These are phyloP conservation scores for Lepidium campestre DNA, from an alignment of 441 rosid species.

Conservation along the genomic window DNA sequence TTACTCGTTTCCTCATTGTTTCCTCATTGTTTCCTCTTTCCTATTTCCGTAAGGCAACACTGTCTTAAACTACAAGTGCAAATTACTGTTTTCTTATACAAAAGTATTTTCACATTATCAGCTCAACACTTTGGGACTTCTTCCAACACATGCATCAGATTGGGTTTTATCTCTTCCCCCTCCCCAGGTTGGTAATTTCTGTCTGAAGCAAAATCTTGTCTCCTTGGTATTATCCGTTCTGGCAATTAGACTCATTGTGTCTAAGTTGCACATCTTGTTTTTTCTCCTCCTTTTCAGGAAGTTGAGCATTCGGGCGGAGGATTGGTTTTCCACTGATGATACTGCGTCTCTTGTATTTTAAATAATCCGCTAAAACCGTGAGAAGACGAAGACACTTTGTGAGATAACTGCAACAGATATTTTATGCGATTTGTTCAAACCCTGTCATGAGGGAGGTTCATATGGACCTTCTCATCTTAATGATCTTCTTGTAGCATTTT, in stretches of 20 bases:
- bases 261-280: not conserved
- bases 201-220: not conserved
- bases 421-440: constrained; percentile 1
- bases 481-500: constrained; percentile 24
- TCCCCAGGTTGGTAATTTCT: constrained; percentile 57
- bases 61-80: not conserved
- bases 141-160: constrained; percentile 96
- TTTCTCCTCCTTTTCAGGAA: constrained; percentile 44
- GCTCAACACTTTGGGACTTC: constrained; percentile 97
- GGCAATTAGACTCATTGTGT: not conserved
- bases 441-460: not conserved
- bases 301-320: constrained; percentile 95
- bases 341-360: not conserved
- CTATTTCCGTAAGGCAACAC: not conserved
- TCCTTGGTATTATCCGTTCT: not conserved
- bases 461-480: not conserved
- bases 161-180: constrained; percentile 98
- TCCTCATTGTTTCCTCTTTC: not conserved
- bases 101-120: constrained; percentile 33
- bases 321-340: constrained; percentile 36
- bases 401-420: constrained; percentile 7
- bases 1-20: not conserved
- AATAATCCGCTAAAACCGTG: not conserved
- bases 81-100: constrained; percentile 1
- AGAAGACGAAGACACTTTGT: not conserved